These are phyloP conservation scores for Mycena polygramma DNA, from an alignment of 768 basidiomycete genomes.

Conservation along the genomic window DNA sequence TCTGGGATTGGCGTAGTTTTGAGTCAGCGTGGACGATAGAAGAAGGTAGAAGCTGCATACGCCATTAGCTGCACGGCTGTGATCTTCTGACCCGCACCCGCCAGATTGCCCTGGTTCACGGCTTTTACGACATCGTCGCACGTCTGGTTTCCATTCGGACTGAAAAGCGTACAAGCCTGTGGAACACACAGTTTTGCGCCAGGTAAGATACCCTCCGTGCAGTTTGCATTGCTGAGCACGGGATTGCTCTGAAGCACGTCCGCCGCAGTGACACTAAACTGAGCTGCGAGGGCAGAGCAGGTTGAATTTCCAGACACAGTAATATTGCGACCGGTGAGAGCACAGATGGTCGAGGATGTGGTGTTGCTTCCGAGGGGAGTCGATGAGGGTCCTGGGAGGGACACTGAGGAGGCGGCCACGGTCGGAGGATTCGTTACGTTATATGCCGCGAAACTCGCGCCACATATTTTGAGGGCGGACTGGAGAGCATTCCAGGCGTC, in stretches of 20 bases:
- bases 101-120: not conserved
- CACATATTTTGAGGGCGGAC: not conserved
- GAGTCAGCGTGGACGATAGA: no score
- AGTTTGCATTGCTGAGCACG: not conserved
- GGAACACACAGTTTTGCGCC: not conserved
- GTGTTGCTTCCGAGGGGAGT: not conserved
- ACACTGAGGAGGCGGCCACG: not conserved
- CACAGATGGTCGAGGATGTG: not conserved
- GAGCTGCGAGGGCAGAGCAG: not conserved
- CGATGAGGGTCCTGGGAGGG: not conserved
- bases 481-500: not conserved
- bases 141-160: not conserved
- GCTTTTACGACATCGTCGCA: not conserved
- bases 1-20: no score
- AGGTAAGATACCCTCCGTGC: constrained; percentile 1
- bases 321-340: constrained; percentile 1
- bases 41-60: not conserved
- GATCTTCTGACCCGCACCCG: not conserved
- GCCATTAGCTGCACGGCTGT: not conserved
- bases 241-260: not conserved
- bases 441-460: not conserved
- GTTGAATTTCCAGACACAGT: not conserved
- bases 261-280: not conserved
- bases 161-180: not conserved
- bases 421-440: constrained; percentile 7